A percentile compares a stretch with the other conserved stretches of the same genome.
phyloP scores from a whole-genome alignment of 179 eudicot species.

The Carnegiea gigantea region DNA sequence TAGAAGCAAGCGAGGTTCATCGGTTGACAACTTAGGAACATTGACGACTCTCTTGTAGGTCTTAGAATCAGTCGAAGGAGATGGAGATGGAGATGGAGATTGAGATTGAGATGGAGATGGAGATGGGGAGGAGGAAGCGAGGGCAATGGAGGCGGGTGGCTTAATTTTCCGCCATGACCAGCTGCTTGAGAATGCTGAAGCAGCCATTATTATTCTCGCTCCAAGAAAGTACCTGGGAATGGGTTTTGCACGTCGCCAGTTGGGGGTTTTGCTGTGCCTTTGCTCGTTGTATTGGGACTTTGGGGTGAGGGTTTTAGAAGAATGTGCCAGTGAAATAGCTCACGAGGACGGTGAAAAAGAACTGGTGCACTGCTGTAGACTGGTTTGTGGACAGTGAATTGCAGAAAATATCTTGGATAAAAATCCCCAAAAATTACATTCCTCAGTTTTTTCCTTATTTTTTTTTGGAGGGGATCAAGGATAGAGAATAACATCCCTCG shows the following conservation, averaged over 20 bases:
- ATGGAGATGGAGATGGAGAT: neutral
- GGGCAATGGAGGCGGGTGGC: neutral
- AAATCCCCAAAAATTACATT: no score
- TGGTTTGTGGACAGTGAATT: no score
- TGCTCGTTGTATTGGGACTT: no score
- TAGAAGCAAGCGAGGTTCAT: neutral
- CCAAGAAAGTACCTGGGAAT: neutral
- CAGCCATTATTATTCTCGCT: neutral
- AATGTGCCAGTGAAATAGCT: no score
- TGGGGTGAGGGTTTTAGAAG: no score
- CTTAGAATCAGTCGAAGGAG: conserved; percentile 1
- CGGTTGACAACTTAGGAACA: neutral
- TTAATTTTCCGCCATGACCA: neutral
- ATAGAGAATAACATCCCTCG: no score
- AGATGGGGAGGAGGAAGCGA: neutral
- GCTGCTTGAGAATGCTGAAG: neutral
- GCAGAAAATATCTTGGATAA: no score
- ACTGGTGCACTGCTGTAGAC: no score
- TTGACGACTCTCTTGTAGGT: neutral
- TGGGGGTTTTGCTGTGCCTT: neutral
- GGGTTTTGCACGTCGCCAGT: neutral
- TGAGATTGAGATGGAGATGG: no score
- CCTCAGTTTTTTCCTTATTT: no score
- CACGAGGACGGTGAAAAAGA: no score
- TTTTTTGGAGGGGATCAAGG: no score